These are phyloP conservation scores for Pseudocercospora cruenta DNA, from an alignment of 2,329 filamentous ascomycete species.

Conservation along the genomic window DNA sequence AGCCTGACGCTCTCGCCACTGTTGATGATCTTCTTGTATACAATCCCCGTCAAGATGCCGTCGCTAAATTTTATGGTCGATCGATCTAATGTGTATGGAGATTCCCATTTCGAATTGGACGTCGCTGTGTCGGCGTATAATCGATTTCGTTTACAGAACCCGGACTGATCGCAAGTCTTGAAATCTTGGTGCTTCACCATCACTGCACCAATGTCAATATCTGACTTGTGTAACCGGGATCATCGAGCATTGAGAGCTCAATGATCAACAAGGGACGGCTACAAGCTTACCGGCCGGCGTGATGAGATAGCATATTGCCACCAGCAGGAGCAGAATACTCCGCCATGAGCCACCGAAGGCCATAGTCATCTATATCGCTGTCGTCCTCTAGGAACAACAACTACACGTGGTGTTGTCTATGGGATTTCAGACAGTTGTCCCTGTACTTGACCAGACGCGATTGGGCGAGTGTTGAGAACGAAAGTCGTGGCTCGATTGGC, in stretches of 20 bases:
- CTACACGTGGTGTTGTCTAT: neutral
- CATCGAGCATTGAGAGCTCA: constrained; percentile 4
- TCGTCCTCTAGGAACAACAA: constrained; percentile 15
- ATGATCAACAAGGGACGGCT: neutral
- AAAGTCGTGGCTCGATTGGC: constrained; percentile 6
- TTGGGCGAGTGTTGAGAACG: constrained; percentile 4
- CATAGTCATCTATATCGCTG: constrained; percentile 25
- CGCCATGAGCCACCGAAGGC: constrained; percentile 57
- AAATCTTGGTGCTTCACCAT: constrained; percentile 95
- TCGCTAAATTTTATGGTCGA: constrained; percentile 75
- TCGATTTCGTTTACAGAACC: constrained; percentile 95
- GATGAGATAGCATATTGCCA: constrained; percentile 63
- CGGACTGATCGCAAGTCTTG: constrained; percentile 93
- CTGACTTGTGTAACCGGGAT: neutral
- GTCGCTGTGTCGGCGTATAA: constrained; percentile 79
- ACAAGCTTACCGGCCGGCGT: constrained; percentile 63
- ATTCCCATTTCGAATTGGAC: constrained; percentile 69
- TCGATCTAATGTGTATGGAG: constrained; percentile 77
- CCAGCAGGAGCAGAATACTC: constrained; percentile 63
- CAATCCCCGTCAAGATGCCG: constrained; percentile 75
- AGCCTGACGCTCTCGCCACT: constrained; percentile 72
- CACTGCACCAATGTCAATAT: constrained; percentile 52
- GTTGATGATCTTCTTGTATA: constrained; percentile 76
- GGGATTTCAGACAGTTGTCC: neutral
- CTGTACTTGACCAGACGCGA: neutral